Evolutionary conservation across 768 basidiomycete genomes (phyloP).

Genomic region (Tulasnella sp.): DNA sequence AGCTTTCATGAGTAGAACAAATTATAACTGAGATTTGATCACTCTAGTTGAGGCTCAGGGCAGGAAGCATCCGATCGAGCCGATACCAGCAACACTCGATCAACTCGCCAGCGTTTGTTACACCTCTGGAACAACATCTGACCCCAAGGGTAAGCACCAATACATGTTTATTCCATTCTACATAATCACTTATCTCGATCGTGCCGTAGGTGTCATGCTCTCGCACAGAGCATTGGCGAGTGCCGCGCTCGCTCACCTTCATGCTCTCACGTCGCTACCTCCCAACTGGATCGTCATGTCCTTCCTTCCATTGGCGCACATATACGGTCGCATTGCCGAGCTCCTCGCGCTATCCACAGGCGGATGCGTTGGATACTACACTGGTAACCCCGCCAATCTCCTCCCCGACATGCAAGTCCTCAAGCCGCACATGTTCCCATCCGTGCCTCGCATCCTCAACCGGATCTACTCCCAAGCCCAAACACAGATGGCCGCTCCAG

Average conservation of each 20-base stretch:
- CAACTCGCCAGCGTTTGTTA: slow-evolving; percentile 31
- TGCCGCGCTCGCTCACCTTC: not conserved
- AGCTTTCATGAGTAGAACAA: not conserved
- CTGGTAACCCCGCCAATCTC: slow-evolving; percentile 81
- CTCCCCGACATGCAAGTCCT: slow-evolving; percentile 80
- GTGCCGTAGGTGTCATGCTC: slow-evolving; percentile 33
- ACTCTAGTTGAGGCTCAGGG: slow-evolving; percentile 64
- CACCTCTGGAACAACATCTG: slow-evolving; percentile 13
- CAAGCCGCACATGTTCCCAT: slow-evolving; percentile 70
- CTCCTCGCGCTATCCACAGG: slow-evolving; percentile 43
- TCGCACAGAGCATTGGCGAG: slow-evolving; percentile 6
- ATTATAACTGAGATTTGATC: not conserved
- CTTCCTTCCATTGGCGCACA: slow-evolving; percentile 44
- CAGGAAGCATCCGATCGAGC: slow-evolving; percentile 46
- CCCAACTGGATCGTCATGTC: not conserved
- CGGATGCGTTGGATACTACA: slow-evolving; percentile 70
- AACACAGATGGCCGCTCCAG: slow-evolving; percentile 49
- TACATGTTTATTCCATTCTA: not conserved
- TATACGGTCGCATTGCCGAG: slow-evolving; percentile 54
- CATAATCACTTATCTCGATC: not conserved
- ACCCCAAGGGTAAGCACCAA: slow-evolving; percentile 24
- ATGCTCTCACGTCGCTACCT: not conserved
- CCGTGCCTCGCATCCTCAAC: slow-evolving; percentile 73
- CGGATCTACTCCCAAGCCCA: slow-evolving; percentile 50
- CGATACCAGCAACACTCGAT: slow-evolving; percentile 38